Evolutionary conservation across 306 rosid species (phyloP), one percentile per base, ranked within the genome.

Genomic region (Gastrolobium villosum): DNA sequence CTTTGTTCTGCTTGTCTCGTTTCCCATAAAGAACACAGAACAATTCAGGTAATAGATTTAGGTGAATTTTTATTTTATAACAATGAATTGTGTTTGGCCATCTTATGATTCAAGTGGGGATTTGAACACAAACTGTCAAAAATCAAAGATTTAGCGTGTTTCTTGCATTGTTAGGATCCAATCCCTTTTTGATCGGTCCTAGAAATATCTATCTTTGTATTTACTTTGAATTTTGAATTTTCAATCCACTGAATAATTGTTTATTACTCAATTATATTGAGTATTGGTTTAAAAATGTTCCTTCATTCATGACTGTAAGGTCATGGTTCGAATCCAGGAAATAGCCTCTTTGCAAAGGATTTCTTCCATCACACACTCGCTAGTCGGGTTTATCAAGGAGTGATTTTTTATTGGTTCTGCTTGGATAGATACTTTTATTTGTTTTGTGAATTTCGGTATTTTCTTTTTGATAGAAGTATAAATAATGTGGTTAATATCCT

Each of bases 1-100:
- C 89, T 90, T 56, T 90, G 94, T n/a, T 90, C 90, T 63, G 87
- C 86, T 14, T 90, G 94, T 61, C 76, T 90, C 1, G 15, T 75
- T 53, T 87, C 90, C 40, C 94, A 90, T 54, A 86, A 68, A 72
- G 90, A 90, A 30, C 94, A 90, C 50, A 82, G 89, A 70, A 87
- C 89, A 50, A 90, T 90, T 77, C 94, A 90, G 92, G 94, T 89
- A 74, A 7, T 2, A 5, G 32, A 2, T 40, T 66, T 45, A 15
- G 39, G 60, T 54, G 10, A 44, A 20, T 20, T 20, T 20, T 20
- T 20, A 20, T 20, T 20, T 20, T 3, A 60, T 3, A 60, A 26
- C 5, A 5, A 13, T 43, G 59, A 26, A 7, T 62, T 68, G 11
- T 37, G 26, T 73, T 48, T 59, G 6, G 14, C 5, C 49, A 49